Evolutionary conservation across 1,139 yeast genomes (phyloP).

Genomic region (Blastobotrys aristatus): DNA sequence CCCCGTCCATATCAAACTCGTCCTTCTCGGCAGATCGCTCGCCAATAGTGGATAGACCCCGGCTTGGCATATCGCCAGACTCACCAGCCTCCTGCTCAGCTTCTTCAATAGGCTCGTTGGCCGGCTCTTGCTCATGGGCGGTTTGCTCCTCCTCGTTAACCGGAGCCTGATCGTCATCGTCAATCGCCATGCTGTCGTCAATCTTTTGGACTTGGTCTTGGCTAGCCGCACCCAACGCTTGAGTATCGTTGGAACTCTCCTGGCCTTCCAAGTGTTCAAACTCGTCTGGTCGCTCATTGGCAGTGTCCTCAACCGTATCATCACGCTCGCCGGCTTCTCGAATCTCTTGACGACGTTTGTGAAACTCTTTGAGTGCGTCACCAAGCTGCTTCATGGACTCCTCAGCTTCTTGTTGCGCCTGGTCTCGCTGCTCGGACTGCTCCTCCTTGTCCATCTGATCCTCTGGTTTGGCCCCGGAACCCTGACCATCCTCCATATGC

Average conservation of each 20-base stretch:
- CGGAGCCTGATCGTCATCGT: slow-evolving; percentile 34
- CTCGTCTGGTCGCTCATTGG: slow-evolving; percentile 72
- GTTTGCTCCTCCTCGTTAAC: slow-evolving; percentile 54
- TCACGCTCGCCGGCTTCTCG: slow-evolving; percentile 38
- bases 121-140: slow-evolving; percentile 61
- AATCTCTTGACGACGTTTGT: slow-evolving; percentile 85
- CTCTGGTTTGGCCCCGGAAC: slow-evolving; percentile 22
- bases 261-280: slow-evolving; percentile 84
- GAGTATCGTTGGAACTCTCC: slow-evolving; percentile 75
- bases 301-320: slow-evolving; percentile 45
- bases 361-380: slow-evolving; percentile 85
- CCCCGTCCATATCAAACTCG: slow-evolving; percentile 15
- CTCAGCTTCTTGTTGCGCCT: slow-evolving; percentile 65
- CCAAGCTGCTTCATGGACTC: slow-evolving; percentile 85
- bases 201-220: slow-evolving; percentile 72
- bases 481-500: slow-evolving; percentile 27
- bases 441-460: slow-evolving; percentile 23
- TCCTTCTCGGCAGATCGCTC: slow-evolving; percentile 17
- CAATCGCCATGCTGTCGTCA: slow-evolving; percentile 84
- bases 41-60: slow-evolving; percentile 14
- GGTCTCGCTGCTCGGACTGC: slow-evolving; percentile 42
- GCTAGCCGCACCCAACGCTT: slow-evolving; percentile 88
- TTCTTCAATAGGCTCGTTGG: slow-evolving; percentile 13
- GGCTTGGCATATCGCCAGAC: slow-evolving; percentile 13
- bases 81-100: slow-evolving; percentile 14